A percentile compares a stretch with the other conserved stretches of the same genome.
Conservation (phyloP, 345 rosid genomes). For the Rubroshorea leprosula region DNA sequence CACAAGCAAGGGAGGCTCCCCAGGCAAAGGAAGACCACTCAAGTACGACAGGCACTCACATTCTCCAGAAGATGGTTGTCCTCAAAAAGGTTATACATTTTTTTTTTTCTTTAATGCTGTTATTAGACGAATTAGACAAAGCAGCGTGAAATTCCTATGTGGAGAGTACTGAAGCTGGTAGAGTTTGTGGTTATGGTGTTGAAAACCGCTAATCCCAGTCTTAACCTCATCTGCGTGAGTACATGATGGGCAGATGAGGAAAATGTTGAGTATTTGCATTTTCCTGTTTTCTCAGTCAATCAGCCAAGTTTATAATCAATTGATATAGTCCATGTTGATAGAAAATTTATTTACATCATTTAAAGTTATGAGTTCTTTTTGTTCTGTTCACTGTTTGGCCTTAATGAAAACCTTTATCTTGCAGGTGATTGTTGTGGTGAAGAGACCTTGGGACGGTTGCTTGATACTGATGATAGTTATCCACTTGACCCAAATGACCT, state of each 20-base stretch:
- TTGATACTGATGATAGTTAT: constrained; percentile 31
- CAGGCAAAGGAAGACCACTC: constrained; percentile 24
- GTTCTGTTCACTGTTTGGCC: not conserved
- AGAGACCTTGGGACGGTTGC: constrained; percentile 53
- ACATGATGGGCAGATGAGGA: not conserved
- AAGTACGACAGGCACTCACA: constrained; percentile 32
- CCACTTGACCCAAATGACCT: constrained; percentile 43
- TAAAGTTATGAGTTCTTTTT: not conserved
- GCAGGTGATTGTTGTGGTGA: constrained; percentile 55
- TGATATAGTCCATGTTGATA: not conserved
- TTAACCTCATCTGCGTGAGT: not conserved
- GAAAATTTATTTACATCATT: not conserved
- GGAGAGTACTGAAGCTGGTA: not conserved
- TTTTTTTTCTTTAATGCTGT: not conserved
- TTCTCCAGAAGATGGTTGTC: constrained; percentile 34
- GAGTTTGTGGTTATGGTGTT: not conserved
- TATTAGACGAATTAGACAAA: too few species aligned
- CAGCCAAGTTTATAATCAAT: not conserved
- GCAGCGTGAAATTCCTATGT: not conserved
- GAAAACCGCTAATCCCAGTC: not conserved
- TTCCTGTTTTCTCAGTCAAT: not conserved
- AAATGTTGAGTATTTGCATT: not conserved
- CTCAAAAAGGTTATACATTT: constrained; percentile 50
- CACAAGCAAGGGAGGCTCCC: constrained; percentile 10
- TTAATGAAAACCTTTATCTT: not conserved